Evolutionary conservation across 169 alveolate genomes (phyloP), one percentile per base, ranked within the genome.

Genomic region (Neospora caninum): DNA sequence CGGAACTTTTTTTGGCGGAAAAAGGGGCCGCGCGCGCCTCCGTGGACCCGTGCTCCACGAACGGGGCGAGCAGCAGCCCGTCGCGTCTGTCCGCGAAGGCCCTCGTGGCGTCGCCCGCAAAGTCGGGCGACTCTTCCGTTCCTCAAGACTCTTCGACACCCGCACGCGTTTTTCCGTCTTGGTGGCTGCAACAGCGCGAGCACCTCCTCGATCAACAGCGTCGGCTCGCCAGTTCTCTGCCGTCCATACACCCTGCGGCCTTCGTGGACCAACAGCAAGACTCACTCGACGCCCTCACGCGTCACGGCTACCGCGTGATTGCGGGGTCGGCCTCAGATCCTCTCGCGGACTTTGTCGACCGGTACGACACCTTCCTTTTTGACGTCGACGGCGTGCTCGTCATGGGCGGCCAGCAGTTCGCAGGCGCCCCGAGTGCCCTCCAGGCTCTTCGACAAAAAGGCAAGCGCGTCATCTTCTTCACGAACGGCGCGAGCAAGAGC

Each of bases 371-470:
- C 41, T 88, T 88, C 83, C 7, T 88, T 25, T 58, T 88, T 22
- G 92, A 88, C 64, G 45, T 88, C 64, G 92, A 88, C 64, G 92
- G 92, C 0, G 92, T 88, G n/a, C 92, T 88, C 25, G 54, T 88
- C 42, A 45, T 45, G 92, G 92, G 92, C 22, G 20, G 31, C 22
- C 80, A 45, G 38, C 45, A 43, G n/a, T 38, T 64, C 38, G 53
- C 92, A 9, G 92, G 84, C 43, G 84, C 36, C 39, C 39, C 84
- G 20, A 34, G 36, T 27, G 58, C 84, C n/a, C 84, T 88, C 45
- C 84, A 53, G 83, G 58, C 29, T 18, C 64, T 88, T 0, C 80
- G 92, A 16, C 67, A 39, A 22, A 25, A n/a, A 67, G 41, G 49
- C 25, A 88, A 88, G n/a, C 45, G 67, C 31, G 27, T 88, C 27